A percentile compares a stretch with the other conserved stretches of the same genome.
Evolutionary conservation across 352 stramenopile genomes (phyloP).

Genomic region (Phytopythium boreale): DNA sequence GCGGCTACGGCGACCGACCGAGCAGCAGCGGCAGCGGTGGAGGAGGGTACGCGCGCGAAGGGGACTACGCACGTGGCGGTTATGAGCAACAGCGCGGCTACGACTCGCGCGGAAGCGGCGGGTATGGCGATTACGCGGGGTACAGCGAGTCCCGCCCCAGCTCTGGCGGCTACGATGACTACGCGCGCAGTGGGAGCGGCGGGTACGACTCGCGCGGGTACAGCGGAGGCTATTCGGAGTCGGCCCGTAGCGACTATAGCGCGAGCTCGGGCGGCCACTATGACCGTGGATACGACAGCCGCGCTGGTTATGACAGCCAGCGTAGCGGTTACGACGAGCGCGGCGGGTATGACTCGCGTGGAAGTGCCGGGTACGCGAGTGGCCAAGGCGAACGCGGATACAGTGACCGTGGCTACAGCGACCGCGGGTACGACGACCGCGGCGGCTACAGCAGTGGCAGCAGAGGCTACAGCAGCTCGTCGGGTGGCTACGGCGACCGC

Average conservation of each 20-base stretch:
- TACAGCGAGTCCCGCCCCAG: slow-evolving; percentile 15
- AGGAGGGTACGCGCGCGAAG: slow-evolving; percentile 7
- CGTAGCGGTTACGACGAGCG: slow-evolving; percentile 16
- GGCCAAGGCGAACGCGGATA: slow-evolving; percentile 1
- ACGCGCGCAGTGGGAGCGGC: slow-evolving; percentile 13
- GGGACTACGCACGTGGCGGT: slow-evolving; percentile 12
- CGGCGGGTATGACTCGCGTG: slow-evolving; percentile 20
- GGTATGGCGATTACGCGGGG: slow-evolving; percentile 12
- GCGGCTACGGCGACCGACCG: slow-evolving; percentile 14
- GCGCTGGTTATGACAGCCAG: slow-evolving; percentile 16
- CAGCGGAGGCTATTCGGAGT: slow-evolving; percentile 10
- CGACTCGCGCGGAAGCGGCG: slow-evolving; percentile 19
- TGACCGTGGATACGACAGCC: slow-evolving; percentile 33
- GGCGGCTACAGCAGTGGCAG: slow-evolving; percentile 17
- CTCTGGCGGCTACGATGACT: slow-evolving; percentile 17
- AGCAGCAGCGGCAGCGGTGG: slow-evolving; percentile 4
- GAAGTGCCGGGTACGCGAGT: slow-evolving; percentile 21
- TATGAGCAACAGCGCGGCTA: slow-evolving; percentile 31
- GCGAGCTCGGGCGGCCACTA: slow-evolving; percentile 10
- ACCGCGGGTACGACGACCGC: slow-evolving; percentile 18
- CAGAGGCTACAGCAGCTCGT: slow-evolving; percentile 17
- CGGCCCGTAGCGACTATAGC: slow-evolving; percentile 15
- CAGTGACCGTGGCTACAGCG: slow-evolving; percentile 16
- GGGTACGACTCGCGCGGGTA: slow-evolving; percentile 26
- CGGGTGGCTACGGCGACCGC: slow-evolving; percentile 22